These are phyloP conservation scores for Fragaria vesca DNA, from an alignment of 306 rosid species.

Conservation along the genomic window DNA sequence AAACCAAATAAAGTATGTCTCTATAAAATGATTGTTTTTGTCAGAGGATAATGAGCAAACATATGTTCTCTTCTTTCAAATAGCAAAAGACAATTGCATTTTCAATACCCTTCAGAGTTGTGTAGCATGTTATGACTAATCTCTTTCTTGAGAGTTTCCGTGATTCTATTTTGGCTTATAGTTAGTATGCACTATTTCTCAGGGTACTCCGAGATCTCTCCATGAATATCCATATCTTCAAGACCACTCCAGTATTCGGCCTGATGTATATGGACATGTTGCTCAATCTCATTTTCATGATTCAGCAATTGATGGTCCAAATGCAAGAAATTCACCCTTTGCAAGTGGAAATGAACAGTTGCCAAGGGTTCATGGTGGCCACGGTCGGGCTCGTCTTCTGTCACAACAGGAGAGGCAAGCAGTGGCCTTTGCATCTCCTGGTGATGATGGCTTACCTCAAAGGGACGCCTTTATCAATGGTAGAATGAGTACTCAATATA, in stretches of 20 bases:
- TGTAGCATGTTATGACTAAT: background rate
- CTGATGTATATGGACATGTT: constrained; percentile 67
- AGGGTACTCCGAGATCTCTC: constrained; percentile 66
- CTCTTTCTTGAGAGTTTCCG: background rate
- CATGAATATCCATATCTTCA: constrained; percentile 78
- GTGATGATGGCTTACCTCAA: constrained; percentile 46
- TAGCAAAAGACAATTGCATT: constrained; percentile 1
- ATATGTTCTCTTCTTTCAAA: constrained; percentile 12
- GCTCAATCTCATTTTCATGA: constrained; percentile 64
- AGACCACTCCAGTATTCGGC: constrained; percentile 50
- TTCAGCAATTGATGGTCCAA: constrained; percentile 58
- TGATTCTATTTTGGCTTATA: background rate
- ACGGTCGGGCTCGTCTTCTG: constrained; percentile 61
- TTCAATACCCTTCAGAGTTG: background rate
- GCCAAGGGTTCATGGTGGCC: constrained; percentile 59
- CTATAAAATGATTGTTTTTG: constrained; percentile 15
- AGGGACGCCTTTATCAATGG: constrained; percentile 54
- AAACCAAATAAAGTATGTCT: constrained; percentile 68
- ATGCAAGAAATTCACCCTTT: constrained; percentile 60
- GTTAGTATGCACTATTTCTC: constrained; percentile 37
- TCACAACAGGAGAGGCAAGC: constrained; percentile 68
- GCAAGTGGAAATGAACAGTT: constrained; percentile 66
- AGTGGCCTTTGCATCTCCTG: constrained; percentile 53
- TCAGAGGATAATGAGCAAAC: background rate
- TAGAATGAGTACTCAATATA: constrained; percentile 50